Evolutionary conservation across 352 stramenopile species (phyloP).

Genomic region (Phytophthora pini): DNA sequence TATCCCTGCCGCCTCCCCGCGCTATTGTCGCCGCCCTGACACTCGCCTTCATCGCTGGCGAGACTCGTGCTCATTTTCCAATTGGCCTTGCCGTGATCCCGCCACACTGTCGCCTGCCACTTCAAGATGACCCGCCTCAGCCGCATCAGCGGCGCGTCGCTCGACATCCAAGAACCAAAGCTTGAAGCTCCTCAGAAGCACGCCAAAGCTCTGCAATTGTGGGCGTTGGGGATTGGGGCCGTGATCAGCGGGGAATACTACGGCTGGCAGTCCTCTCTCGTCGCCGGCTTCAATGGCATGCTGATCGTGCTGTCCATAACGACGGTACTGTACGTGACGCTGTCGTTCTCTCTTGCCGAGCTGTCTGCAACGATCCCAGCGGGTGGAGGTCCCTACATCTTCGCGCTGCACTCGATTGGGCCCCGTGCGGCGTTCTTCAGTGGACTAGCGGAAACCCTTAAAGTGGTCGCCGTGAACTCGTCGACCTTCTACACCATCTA

Average conservation of each 20-base stretch:
- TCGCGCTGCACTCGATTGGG: conserved; percentile 61
- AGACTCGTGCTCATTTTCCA: conserved; percentile 15
- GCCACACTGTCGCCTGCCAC: background rate
- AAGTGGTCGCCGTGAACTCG: conserved; percentile 63
- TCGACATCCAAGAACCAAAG: conserved; percentile 33
- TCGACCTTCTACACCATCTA: conserved; percentile 53
- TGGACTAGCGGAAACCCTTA: conserved; percentile 56
- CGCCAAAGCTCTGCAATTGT: conserved; percentile 60
- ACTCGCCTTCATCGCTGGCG: background rate
- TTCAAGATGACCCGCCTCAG: conserved; percentile 30
- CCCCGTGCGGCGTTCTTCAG: conserved; percentile 41
- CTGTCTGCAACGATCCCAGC: conserved; percentile 60
- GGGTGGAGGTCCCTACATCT: conserved; percentile 67
- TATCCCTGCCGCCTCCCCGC: background rate
- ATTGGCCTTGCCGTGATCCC: conserved; percentile 16
- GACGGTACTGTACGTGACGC: conserved; percentile 64
- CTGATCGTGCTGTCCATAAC: conserved; percentile 62
- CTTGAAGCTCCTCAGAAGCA: conserved; percentile 39
- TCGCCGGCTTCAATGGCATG: conserved; percentile 62
- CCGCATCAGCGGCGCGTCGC: conserved; percentile 27
- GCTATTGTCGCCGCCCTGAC: background rate
- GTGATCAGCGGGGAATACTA: conserved; percentile 58
- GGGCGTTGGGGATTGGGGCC: conserved; percentile 56
- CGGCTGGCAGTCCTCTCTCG: conserved; percentile 64
- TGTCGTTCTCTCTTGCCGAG: conserved; percentile 74